Base-by-base conservation (phyloP, 1,284 basidiomycete genomes). In the Ustilago curta region DNA sequence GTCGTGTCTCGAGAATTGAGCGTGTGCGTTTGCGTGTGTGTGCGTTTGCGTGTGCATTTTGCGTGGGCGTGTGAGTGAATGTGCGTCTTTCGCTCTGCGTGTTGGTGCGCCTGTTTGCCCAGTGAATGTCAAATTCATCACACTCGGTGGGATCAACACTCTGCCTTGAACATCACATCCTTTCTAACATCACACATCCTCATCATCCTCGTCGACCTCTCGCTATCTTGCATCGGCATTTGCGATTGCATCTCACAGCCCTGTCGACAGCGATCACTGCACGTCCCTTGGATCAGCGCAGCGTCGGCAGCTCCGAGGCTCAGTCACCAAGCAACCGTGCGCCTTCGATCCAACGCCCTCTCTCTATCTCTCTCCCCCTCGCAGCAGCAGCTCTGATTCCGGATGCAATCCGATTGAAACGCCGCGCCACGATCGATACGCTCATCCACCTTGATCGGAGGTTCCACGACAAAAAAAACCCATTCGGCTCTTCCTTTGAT, bases 341-440 rank as follows among this genome's bases (percentile, higher is more conserved):
- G 31, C 32, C 29, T 27, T 9, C 47, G 8, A 29, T 55, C 42
- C 7, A 23, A 23, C 39, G 23, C 23, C 19, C 7, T 23, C 37
- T n/a, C 18, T 47, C 39, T 27, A 3, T 27, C 27, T 27, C 4
- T 27, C 27, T 27, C 31, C 42, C 2, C 42, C 27, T 2, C 44
- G 27, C 27, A 37, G 43, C 39, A 31, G n/a, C 50, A 50, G 23
- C 21, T 27, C 37, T 37, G 12, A 27, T 19, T 50, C 50, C 50
- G 50, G 50, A 52, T 52, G 50, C 37, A 9, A n/a, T 52, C 25
- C 25, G 23, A 27, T 19, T 51, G 19, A 51, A 8, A 23, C 37
- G 3, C 27, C 35, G 21, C 32, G 32, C 50, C 21, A 32, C 31
- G 19, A 50, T 27, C 44, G 49, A 23, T 49, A 39, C 47, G 25